Evolutionary conservation across 805 yeast species (phyloP).

Genomic region (Myxozyma sirexii): DNA sequence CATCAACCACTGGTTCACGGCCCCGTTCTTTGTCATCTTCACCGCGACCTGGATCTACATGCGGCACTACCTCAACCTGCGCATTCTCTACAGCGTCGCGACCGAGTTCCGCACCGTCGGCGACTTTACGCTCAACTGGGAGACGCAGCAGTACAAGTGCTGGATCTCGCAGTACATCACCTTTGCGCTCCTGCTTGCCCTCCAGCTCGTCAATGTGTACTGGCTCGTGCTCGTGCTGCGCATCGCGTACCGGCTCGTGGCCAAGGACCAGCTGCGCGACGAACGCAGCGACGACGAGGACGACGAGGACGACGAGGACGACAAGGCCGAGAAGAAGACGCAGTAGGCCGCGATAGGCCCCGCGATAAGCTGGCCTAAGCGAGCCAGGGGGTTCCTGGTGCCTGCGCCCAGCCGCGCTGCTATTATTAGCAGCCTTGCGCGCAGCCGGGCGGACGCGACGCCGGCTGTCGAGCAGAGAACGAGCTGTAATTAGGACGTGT

Average conservation of each 20-base stretch:
- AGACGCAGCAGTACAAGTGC: slow-evolving; percentile 92
- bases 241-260: slow-evolving; percentile 67
- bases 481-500: too few species aligned
- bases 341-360: too few species aligned
- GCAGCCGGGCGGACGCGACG: too few species aligned
- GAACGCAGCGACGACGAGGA: slow-evolving; percentile 88
- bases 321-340: not conserved
- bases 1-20: slow-evolving; percentile 65
- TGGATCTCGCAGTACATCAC: slow-evolving; percentile 93
- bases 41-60: slow-evolving; percentile 78
- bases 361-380: too few species aligned
- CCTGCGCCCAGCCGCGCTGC: too few species aligned
- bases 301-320: slow-evolving; percentile 46
- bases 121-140: slow-evolving; percentile 76
- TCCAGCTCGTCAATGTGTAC: slow-evolving; percentile 82
- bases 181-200: slow-evolving; percentile 70
- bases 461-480: too few species aligned
- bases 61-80: slow-evolving; percentile 83
- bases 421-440: too few species aligned
- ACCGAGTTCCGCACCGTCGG: slow-evolving; percentile 90
- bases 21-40: slow-evolving; percentile 70
- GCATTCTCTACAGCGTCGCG: slow-evolving; percentile 73
- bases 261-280: slow-evolving; percentile 65
- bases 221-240: slow-evolving; percentile 86
- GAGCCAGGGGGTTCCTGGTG: too few species aligned